Percentiles rank a stretch among this genome's conserved stretches.
phyloP scores from a whole-genome alignment of 2,329 filamentous ascomycete species.

The Aschersonia sp. region DNA sequence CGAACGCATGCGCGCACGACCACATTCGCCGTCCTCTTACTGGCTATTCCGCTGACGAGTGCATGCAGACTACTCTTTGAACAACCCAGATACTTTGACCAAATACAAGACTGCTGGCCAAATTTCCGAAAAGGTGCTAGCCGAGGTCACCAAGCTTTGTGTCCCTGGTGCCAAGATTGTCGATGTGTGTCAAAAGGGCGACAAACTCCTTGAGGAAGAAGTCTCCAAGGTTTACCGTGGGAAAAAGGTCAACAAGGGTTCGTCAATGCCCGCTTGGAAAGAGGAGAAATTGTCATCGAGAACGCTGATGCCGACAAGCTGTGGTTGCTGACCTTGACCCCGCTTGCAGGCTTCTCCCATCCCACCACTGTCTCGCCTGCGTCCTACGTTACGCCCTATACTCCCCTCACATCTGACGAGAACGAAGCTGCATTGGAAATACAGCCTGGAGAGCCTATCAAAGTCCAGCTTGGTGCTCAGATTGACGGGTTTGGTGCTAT shows the following conservation, averaged over 20 bases:
- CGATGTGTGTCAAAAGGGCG: constrained; percentile 86
- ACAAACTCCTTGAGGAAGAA: constrained; percentile 89
- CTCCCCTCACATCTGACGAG: constrained; percentile 73
- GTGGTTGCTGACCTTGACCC: constrained; percentile 2
- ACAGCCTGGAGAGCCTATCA: constrained; percentile 76
- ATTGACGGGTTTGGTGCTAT: constrained; percentile 96
- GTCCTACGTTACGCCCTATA: constrained; percentile 93
- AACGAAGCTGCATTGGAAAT: constrained; percentile 69
- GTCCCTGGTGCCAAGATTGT: constrained; percentile 84
- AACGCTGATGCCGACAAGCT: not conserved
- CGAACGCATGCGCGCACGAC: constrained; percentile 1
- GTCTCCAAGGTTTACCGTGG: constrained; percentile 93
- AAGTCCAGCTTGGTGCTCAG: constrained; percentile 98
- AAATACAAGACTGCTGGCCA: constrained; percentile 97
- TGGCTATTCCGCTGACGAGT: not conserved
- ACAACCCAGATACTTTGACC: constrained; percentile 87
- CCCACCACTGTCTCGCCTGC: constrained; percentile 90
- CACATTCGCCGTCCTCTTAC: not conserved
- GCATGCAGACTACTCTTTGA: constrained; percentile 65
- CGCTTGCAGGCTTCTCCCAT: constrained; percentile 60
- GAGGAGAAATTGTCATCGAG: too few relatives aligned
- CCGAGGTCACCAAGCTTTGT: constrained; percentile 60
- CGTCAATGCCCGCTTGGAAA: constrained; percentile 11
- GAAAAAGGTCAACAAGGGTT: constrained; percentile 91
- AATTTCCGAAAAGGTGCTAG: constrained; percentile 92